Evolutionary conservation across 1,139 yeast species (phyloP), one percentile per base, ranked within the genome.

Genomic region (Hanseniaspora gamundiae): DNA sequence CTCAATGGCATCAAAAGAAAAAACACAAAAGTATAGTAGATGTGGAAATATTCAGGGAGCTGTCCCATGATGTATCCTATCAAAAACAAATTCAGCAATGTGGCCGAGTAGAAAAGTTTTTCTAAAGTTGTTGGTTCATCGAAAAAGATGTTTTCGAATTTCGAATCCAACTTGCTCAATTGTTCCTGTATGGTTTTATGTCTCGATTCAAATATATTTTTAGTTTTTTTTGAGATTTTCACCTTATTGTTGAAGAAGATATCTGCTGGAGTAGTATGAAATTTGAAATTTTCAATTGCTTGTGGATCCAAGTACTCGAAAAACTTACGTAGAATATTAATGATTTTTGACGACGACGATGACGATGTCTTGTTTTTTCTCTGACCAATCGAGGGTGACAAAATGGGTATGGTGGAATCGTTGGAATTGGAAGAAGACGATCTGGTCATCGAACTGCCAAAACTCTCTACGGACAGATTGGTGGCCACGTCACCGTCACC

Each of bases 31-130:
- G 95, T 76, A 60, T 91, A 91, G 52, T 79, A 74, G 2, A 80
- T 61, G 52, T 87, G 97, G 60, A 88, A 81, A 59, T 72, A 74
- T 39, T 74, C 71, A 0, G 97, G 97, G 52, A 73, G 73, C 47
- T 73, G 72, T 7, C 96, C 97, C 54, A 88, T 78, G 10, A 86
- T 61, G 49, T 78, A 73, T 0, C 97, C 97, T 16, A 80, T 69
- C 31, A 74, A 61, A 40, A 91, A 85, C 13, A 91, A 73, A 45
- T 75, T 65, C 47, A 78, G 74, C 39, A 87, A 69, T 0, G 94
- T 79, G 38, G 77, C 60, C 0, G 95, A 80, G 60, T 87, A 91
- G 54, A 87, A 86, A 29, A 79, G 56, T 61, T 88, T 91, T 56
- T 88, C 96, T 0, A 93, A 77, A 14, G 70, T 69, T 6, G 94